A percentile compares a stretch with the other conserved stretches of the same genome.
These are phyloP conservation scores for Vigna unguiculata DNA, from an alignment of 306 rosid species.

Conservation along the genomic window DNA sequence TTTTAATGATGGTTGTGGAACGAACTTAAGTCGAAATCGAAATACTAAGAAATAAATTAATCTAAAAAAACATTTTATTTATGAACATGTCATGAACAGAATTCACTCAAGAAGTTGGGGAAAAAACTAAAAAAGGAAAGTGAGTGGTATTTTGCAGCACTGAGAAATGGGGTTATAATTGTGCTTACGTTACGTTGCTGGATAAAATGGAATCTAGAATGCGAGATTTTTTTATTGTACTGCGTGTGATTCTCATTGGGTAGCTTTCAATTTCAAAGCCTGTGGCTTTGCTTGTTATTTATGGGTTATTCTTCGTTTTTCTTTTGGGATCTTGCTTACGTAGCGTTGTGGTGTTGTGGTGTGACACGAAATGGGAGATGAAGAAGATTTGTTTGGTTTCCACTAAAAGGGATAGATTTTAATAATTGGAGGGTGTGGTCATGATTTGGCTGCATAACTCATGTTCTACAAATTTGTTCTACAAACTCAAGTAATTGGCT, in stretches of 20 bases:
- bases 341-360: not conserved
- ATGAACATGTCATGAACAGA: too few species aligned
- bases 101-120: too few species aligned
- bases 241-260: not conserved
- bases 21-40: too few species aligned
- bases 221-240: not conserved
- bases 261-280: not conserved
- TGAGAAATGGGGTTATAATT: not conserved
- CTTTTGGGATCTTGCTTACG: not conserved
- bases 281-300: not conserved
- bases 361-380: not conserved
- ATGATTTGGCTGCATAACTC: not conserved
- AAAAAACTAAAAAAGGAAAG: too few species aligned
- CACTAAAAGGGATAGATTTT: not conserved
- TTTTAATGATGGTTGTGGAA: too few species aligned
- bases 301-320: not conserved
- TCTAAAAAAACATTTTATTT: too few species aligned
- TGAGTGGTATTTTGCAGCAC: not conserved
- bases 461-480: not conserved
- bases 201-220: conserved; percentile 8
- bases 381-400: not conserved
- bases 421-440: conserved; percentile 3
- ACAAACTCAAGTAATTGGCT: conserved; percentile 41
- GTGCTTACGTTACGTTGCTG: not conserved
- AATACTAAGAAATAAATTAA: too few species aligned